Evolutionary conservation across 208 protist species (phyloP).

Genomic region (Sergeia podlipaevii): DNA sequence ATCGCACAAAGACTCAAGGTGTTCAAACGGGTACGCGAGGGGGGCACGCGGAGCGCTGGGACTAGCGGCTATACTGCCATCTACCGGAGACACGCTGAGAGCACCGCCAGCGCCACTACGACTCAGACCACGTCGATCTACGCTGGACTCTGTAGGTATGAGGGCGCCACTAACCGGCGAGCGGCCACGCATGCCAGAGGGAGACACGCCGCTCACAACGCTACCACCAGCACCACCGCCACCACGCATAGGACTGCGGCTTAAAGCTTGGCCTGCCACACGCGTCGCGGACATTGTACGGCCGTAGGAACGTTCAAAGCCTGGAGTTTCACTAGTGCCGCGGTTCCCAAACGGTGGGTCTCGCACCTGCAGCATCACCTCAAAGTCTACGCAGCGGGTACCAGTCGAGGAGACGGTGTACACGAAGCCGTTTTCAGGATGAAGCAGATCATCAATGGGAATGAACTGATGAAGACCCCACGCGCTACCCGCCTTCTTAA

Average conservation of each 20-base stretch:
- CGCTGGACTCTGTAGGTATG: conserved; percentile 17
- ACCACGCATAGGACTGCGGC: conserved; percentile 13
- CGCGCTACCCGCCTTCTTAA: conserved; percentile 74
- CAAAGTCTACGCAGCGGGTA: conserved; percentile 65
- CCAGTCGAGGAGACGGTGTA: conserved; percentile 64
- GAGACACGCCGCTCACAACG: neutral
- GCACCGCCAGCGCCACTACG: neutral
- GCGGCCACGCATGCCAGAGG: no score
- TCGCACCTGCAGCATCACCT: conserved; percentile 69
- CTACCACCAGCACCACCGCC: conserved; percentile 3
- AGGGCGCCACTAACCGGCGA: conserved; percentile 9
- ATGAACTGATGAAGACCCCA: conserved; percentile 90
- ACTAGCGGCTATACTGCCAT: neutral
- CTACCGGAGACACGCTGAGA: no score
- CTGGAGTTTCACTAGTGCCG: conserved; percentile 4
- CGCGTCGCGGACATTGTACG: no score
- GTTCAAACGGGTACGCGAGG: conserved; percentile 81
- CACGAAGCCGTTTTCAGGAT: conserved; percentile 55
- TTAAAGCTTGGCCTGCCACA: no score
- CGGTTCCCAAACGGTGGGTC: no score
- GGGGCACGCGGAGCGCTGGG: conserved; percentile 23
- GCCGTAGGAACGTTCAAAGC: no score
- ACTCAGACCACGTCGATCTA: conserved; percentile 21
- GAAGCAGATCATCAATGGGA: conserved; percentile 41
- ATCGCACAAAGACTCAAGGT: conserved; percentile 72